Conservation (phyloP, 768 basidiomycete genomes). For the Baorangia bicolor region DNA sequence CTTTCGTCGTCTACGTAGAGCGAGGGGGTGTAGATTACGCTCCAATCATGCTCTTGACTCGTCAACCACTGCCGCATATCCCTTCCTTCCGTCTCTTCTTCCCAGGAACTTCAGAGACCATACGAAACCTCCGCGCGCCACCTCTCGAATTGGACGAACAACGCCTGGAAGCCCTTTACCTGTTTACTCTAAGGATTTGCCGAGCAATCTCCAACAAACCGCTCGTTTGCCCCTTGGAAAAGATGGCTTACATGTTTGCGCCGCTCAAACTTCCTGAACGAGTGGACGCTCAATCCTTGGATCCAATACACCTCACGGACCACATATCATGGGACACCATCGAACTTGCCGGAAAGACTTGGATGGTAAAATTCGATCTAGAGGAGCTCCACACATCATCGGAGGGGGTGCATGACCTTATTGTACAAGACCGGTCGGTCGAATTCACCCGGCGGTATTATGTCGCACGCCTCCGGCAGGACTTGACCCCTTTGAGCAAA, state of each 20-base stretch:
- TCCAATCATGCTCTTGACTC: constrained; percentile 66
- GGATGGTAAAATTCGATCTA: constrained; percentile 48
- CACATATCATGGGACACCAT: constrained; percentile 67
- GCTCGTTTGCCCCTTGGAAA: constrained; percentile 50
- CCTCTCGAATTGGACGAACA: constrained; percentile 49
- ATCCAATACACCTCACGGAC: constrained; percentile 35
- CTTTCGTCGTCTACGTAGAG: constrained; percentile 43
- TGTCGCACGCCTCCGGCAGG: constrained; percentile 53
- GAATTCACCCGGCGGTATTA: constrained; percentile 75
- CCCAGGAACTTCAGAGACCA: constrained; percentile 42
- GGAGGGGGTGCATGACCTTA: constrained; percentile 52
- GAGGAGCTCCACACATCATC: constrained; percentile 30
- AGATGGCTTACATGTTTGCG: constrained; percentile 65
- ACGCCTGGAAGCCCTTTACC: constrained; percentile 48
- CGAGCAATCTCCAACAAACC: constrained; percentile 69
- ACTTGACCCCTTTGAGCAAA: constrained; percentile 73
- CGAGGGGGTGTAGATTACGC: constrained; percentile 39
- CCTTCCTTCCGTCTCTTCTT: constrained; percentile 59
- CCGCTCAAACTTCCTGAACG: constrained; percentile 45
- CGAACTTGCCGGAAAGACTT: constrained; percentile 48
- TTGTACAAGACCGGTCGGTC: constrained; percentile 75
- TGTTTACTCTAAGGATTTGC: constrained; percentile 63
- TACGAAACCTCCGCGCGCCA: constrained; percentile 46
- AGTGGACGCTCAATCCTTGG: constrained; percentile 27
- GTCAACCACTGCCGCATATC: constrained; percentile 61